phyloP scores from a whole-genome alignment of 1,284 basidiomycete species.

The Coniophora puteana region DNA sequence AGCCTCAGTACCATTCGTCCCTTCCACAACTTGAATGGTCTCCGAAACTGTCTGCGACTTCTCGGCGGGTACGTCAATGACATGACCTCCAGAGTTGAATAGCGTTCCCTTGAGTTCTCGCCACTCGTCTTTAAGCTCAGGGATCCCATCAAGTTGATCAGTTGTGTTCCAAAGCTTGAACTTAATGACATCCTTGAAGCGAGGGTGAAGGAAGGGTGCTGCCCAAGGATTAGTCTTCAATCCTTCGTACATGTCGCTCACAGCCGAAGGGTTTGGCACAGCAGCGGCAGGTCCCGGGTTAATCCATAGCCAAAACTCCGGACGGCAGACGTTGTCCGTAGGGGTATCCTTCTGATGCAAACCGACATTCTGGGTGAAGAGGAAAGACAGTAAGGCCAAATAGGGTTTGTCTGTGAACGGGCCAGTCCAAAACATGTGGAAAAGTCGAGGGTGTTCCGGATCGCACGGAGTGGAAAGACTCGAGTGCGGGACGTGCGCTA shows the following conservation, averaged over 20 bases:
- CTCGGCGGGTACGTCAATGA: conserved; percentile 47
- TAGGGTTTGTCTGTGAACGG: conserved; percentile 80
- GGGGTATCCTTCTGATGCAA: conserved; percentile 44
- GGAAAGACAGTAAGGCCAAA: conserved; percentile 68
- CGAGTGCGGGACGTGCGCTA: conserved; percentile 36
- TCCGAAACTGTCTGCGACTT: conserved; percentile 28
- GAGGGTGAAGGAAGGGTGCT: conserved; percentile 76
- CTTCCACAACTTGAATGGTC: conserved; percentile 16
- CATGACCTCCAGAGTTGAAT: conserved; percentile 74
- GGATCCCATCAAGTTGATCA: conserved; percentile 79
- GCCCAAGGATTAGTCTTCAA: conserved; percentile 81
- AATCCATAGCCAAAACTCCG: conserved; percentile 88
- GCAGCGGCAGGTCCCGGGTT: conserved; percentile 72
- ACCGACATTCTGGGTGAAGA: conserved; percentile 75
- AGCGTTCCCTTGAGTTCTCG: conserved; percentile 56
- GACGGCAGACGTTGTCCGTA: conserved; percentile 48
- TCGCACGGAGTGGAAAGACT: conserved; percentile 48
- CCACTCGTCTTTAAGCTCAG: conserved; percentile 79
- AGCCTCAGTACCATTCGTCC: conserved; percentile 22
- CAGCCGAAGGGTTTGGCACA: conserved; percentile 69
- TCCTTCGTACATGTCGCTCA: conserved; percentile 63
- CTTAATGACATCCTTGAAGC: conserved; percentile 77
- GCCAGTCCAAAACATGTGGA: conserved; percentile 83
- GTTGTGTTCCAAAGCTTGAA: conserved; percentile 92
- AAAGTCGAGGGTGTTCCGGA: conserved; percentile 61